These are phyloP conservation scores for Eucalyptus caleyi DNA, from an alignment of 345 rosid species.

Conservation along the genomic window DNA sequence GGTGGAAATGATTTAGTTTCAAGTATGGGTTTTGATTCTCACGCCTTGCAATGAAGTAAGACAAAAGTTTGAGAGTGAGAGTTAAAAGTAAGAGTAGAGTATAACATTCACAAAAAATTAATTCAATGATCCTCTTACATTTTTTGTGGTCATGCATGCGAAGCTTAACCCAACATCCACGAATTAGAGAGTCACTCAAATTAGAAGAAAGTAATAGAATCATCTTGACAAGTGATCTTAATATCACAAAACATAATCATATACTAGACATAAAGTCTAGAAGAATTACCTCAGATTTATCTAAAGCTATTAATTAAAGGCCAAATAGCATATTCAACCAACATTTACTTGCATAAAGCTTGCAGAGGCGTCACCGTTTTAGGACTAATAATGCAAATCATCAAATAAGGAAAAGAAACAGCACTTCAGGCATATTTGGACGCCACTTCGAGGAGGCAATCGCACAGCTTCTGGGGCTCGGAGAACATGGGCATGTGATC, in stretches of 20 bases:
- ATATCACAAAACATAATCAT: not conserved
- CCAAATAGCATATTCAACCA: not conserved
- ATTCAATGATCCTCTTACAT: not conserved
- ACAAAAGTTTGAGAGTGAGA: no score
- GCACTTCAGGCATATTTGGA: not conserved
- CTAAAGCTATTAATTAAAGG: not conserved
- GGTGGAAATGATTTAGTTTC: no score
- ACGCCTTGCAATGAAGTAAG: no score
- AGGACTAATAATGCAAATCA: not conserved
- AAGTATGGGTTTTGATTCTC: no score
- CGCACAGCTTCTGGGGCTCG: slow-evolving; percentile 10
- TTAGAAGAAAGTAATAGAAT: not conserved
- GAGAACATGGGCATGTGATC: slow-evolving; percentile 35
- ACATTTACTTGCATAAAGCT: not conserved
- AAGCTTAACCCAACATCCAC: not conserved
- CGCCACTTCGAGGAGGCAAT: slow-evolving; percentile 8
- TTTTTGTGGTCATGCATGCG: not conserved
- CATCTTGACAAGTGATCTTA: not conserved
- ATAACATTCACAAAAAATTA: not conserved
- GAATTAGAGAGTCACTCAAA: not conserved
- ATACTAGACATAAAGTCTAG: not conserved
- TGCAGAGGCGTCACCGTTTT: not conserved
- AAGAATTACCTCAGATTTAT: not conserved
- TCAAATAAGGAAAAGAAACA: not conserved
- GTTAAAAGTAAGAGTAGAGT: no score